Evolutionary conservation across 768 basidiomycete species (phyloP).

Genomic region (Pilatotrama ljubarskyi): DNA sequence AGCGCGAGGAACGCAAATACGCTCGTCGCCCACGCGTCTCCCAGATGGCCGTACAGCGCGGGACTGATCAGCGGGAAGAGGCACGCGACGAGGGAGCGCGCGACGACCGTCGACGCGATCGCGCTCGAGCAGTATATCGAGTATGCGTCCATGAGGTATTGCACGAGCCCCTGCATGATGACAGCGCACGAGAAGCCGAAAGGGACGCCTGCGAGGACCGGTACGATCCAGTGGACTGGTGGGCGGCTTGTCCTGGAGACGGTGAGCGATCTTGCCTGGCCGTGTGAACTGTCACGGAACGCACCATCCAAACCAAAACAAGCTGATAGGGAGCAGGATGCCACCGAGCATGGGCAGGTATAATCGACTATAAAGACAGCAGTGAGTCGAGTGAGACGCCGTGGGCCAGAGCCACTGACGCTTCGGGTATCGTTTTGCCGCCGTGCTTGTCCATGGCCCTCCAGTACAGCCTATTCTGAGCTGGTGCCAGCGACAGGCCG

Average conservation of each 20-base stretch:
- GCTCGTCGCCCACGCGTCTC: constrained; percentile 55
- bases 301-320: constrained; percentile 73
- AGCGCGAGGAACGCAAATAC: constrained; percentile 54
- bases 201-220: constrained; percentile 64
- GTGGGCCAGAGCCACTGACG: constrained; percentile 35
- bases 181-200: constrained; percentile 66
- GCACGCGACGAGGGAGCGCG: constrained; percentile 63
- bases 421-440: constrained; percentile 61
- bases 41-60: constrained; percentile 50
- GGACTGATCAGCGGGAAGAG: constrained; percentile 62
- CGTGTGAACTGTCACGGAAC: constrained; percentile 27
- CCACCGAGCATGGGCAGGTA: constrained; percentile 58
- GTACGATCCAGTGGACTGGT: constrained; percentile 62
- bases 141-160: constrained; percentile 75
- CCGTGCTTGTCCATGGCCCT: constrained; percentile 47
- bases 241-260: constrained; percentile 49
- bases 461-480: constrained; percentile 57
- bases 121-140: constrained; percentile 66
- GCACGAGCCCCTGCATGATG: constrained; percentile 61
- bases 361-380: constrained; percentile 44
- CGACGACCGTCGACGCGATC: constrained; percentile 65
- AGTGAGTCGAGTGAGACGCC: neutral
- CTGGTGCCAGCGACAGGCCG: constrained; percentile 51
- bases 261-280: constrained; percentile 6
- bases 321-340: constrained; percentile 52